phyloP scores from a whole-genome alignment of 2,329 filamentous ascomycete species.

The Aspergillus spinulosporus region DNA sequence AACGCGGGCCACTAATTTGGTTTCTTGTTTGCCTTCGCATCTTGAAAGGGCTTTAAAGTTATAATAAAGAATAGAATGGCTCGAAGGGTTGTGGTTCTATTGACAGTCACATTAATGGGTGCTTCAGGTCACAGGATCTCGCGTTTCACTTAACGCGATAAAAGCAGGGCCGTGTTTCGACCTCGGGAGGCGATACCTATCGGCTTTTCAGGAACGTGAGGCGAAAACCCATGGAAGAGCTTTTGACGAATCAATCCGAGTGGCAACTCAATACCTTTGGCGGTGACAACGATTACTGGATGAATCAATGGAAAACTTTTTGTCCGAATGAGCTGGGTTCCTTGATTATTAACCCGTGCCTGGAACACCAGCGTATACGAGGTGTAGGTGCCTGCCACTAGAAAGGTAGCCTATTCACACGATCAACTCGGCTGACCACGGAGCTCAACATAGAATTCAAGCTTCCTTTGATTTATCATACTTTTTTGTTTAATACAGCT shows the following conservation, averaged over 20 bases:
- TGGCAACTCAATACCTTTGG: conserved; percentile 11
- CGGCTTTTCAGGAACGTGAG: conserved; percentile 13
- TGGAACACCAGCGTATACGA: neutral
- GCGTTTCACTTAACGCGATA: conserved; percentile 45
- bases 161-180: neutral
- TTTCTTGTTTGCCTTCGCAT: conserved; percentile 35
- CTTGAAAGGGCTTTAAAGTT: neutral
- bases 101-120: too few relatives aligned
- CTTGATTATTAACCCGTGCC: conserved; percentile 15
- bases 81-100: too few relatives aligned
- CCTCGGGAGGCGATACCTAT: too few relatives aligned
- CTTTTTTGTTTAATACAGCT: neutral
- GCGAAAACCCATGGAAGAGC: neutral
- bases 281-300: conserved; percentile 7
- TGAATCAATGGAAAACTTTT: conserved; percentile 14
- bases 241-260: conserved; percentile 11
- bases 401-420: too few relatives aligned
- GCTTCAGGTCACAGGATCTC: conserved; percentile 27
- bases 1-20: conserved; percentile 55
- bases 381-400: neutral
- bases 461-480: too few relatives aligned
- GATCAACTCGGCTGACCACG: too few relatives aligned
- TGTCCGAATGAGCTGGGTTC: conserved; percentile 8
- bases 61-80: too few relatives aligned
- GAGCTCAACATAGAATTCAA: too few relatives aligned